Conservation (phyloP, 2,329 filamentous ascomycete species). For the Calonectria fujianensis region DNA sequence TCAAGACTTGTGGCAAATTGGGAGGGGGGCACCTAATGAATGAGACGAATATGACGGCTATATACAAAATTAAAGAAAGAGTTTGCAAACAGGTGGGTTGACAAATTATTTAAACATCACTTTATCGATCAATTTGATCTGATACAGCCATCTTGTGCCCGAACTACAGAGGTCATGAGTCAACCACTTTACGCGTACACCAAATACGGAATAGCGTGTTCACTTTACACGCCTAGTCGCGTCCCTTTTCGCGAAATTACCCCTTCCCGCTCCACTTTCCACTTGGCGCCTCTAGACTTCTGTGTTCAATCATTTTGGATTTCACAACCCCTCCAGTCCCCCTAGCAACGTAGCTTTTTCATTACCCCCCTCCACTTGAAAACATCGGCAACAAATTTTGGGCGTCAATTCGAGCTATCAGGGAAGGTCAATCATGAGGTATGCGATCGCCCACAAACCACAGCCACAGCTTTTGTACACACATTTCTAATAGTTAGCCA, state of each 20-base stretch:
- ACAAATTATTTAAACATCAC: background rate
- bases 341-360: slow-evolving; percentile 15
- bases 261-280: slow-evolving; percentile 47
- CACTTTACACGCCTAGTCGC: slow-evolving; percentile 67
- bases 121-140: background rate
- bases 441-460: background rate
- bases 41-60: too few species aligned
- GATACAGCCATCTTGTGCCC: background rate
- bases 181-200: slow-evolving; percentile 62
- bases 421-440: slow-evolving; percentile 44
- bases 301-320: slow-evolving; percentile 49
- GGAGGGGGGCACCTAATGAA: too few species aligned
- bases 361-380: slow-evolving; percentile 10
- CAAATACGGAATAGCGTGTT: slow-evolving; percentile 56
- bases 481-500: slow-evolving; percentile 61
- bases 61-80: too few species aligned
- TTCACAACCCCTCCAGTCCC: slow-evolving; percentile 38
- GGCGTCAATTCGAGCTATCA: slow-evolving; percentile 12
- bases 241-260: slow-evolving; percentile 54
- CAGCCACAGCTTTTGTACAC: background rate
- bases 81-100: background rate
- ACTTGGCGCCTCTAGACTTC: slow-evolving; percentile 44
- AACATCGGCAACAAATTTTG: slow-evolving; percentile 11
- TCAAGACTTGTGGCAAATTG: too few species aligned
- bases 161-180: background rate